Evolutionary conservation across 1,139 yeast genomes (phyloP), one percentile per base, ranked within the genome.

Genomic region (Wickerhamomyces sp.): DNA sequence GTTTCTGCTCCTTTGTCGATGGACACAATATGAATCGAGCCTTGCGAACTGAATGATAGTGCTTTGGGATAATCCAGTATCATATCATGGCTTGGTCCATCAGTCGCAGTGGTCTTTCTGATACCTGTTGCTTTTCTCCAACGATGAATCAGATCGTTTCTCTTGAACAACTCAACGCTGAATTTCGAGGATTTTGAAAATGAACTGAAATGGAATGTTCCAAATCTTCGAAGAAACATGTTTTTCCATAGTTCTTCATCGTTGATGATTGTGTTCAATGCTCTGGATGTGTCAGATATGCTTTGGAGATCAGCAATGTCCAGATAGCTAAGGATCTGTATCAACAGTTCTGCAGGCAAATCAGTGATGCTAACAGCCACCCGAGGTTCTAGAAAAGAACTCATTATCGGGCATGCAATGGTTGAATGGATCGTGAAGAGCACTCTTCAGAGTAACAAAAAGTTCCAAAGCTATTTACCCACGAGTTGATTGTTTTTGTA

Each of bases 201-300:
- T 1, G 82, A 69, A 4, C 87, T 78, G 52, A 82, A 81, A 12
- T 51, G 47, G 12, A 57, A 50, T 0, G 70, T 66, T 3, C 70
- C 65, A 44, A 72, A 72, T 36, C 64, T 65, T 18, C 64, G 50
- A 18, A 60, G 57, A 47, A 81, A 78, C 16, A 81, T 66, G 36
- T 66, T 68, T 48, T 68, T 68, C 89, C 89, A 81, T 6, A 80
- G 66, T 32, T 69, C 70, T 41, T 72, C 72, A 51, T 79, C 80
- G 40, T 68, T 67, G 5, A 78, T 68, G 6, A 77, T 64, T 29
- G 52, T 49, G 38, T 70, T 58, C 72, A 86, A 75, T 15, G 61
- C 52, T 28, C 58, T 66, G 47, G 86, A 78, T 4, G 80, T 82
- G 28, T 67, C 57, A 21, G 78, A 65, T 15, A 77, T 52, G 17